A percentile compares a stretch with the other conserved stretches of the same genome.
Conservation (phyloP, 2,329 filamentous ascomycete species). For the Trichoderma sp. region DNA sequence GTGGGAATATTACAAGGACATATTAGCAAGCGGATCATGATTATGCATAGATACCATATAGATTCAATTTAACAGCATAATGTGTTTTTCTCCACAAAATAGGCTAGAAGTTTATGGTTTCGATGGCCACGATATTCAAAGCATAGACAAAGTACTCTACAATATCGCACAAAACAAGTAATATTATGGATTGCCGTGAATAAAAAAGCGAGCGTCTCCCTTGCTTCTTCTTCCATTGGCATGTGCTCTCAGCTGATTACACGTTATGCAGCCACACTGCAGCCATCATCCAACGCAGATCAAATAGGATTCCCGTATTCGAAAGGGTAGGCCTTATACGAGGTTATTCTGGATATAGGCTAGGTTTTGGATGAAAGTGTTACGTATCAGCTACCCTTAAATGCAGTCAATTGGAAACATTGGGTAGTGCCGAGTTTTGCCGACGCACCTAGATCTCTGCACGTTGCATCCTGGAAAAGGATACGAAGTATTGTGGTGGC, state of each 20-base stretch:
- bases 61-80: background rate
- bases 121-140: background rate
- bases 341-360: background rate
- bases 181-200: background rate
- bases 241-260: background rate
- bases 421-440: background rate
- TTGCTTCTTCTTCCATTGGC: background rate
- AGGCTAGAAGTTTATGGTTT: background rate
- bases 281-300: background rate
- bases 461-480: background rate
- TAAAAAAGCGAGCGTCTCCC: background rate
- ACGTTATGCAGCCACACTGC: background rate
- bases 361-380: background rate
- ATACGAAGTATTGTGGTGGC: background rate
- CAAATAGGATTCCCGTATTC: background rate
- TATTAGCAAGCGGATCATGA: background rate
- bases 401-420: background rate
- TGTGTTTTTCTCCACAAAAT: background rate
- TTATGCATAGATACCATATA: constrained; percentile 13
- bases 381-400: background rate
- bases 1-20: background rate
- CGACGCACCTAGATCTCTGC: background rate
- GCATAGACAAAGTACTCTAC: background rate
- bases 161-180: background rate
- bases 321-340: background rate